phyloP scores from a whole-genome alignment of 23 red algal genomes.

The Gracilaria gracilis region DNA sequence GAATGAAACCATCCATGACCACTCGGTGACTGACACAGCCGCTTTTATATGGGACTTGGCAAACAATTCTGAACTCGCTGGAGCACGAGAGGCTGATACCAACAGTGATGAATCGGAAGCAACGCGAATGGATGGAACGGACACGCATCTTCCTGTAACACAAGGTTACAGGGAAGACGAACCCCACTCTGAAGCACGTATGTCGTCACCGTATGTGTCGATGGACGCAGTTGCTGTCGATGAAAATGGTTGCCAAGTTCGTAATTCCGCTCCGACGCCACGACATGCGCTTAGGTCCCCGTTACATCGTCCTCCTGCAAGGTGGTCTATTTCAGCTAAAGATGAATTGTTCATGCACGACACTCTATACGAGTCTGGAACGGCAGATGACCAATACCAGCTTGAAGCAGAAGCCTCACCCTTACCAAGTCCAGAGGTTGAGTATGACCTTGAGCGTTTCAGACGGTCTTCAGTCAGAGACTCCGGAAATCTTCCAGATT shows the following conservation, averaged over 20 bases:
- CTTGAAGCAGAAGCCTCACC: neutral
- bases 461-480: slow-evolving; percentile 10
- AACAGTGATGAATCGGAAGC: neutral
- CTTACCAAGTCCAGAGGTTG: neutral
- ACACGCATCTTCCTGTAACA: neutral
- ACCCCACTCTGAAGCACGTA: too few relatives aligned
- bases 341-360: neutral
- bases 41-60: slow-evolving; percentile 26
- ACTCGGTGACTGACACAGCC: neutral
- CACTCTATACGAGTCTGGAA: neutral
- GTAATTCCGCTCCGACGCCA: neutral
- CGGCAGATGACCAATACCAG: neutral
- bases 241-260: neutral
- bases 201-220: neutral
- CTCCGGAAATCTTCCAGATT: neutral
- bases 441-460: neutral
- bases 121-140: neutral
- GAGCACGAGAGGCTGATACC: neutral
- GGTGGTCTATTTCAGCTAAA: neutral
- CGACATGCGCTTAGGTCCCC: neutral
- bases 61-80: neutral
- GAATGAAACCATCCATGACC: neutral
- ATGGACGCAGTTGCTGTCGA: neutral
- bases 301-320: neutral
- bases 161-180: neutral